Evolutionary conservation across 2,329 filamentous ascomycete species (phyloP).

Genomic region (Curvularia sp.): DNA sequence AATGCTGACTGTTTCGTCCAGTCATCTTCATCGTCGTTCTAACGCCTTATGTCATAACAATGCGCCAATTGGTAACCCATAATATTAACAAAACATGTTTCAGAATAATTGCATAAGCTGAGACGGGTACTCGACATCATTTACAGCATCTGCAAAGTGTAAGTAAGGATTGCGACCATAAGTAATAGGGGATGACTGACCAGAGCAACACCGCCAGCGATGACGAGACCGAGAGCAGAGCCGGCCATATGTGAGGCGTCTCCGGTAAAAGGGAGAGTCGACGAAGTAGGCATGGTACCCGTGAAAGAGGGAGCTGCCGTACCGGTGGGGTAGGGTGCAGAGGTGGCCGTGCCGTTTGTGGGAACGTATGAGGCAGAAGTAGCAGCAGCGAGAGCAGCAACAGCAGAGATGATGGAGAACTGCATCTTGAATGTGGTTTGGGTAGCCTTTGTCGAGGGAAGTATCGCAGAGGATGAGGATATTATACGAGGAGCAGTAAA

Average conservation of each 20-base stretch:
- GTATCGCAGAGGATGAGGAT: neutral
- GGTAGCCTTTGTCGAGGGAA: slow-evolving; percentile 9
- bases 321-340: slow-evolving; percentile 36
- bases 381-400: slow-evolving; percentile 38
- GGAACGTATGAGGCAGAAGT: slow-evolving; percentile 34
- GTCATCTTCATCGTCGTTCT: neutral
- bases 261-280: slow-evolving; percentile 37
- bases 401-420: slow-evolving; percentile 39
- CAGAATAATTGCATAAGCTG: slow-evolving; percentile 1
- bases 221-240: slow-evolving; percentile 36
- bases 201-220: slow-evolving; percentile 44
- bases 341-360: slow-evolving; percentile 33
- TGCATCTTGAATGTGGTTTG: slow-evolving; percentile 35
- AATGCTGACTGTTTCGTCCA: slow-evolving; percentile 5
- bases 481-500: neutral
- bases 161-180: slow-evolving; percentile 7
- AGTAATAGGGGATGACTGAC: slow-evolving; percentile 21
- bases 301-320: slow-evolving; percentile 28
- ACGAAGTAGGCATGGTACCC: slow-evolving; percentile 24
- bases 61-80: slow-evolving; percentile 13
- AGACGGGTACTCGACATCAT: neutral
- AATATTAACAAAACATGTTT: slow-evolving; percentile 8
- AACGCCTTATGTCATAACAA: slow-evolving; percentile 11
- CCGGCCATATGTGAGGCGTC: slow-evolving; percentile 36
- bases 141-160: slow-evolving; percentile 20